Base-by-base conservation (phyloP, 2,329 filamentous ascomycete species). In the Trichoderma arundinaceum region DNA sequence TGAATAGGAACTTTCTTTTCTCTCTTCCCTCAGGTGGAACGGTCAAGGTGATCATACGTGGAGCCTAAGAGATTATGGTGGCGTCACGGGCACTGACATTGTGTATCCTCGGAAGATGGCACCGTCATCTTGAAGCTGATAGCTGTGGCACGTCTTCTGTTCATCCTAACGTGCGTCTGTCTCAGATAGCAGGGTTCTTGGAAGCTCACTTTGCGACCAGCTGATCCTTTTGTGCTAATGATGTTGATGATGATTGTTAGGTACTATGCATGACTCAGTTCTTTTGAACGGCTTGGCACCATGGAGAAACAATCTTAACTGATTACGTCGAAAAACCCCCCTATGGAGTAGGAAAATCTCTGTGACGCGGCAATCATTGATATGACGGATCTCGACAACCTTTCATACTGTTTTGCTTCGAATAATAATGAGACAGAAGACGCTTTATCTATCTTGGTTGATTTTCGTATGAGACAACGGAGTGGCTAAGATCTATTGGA, bases 331-430 rank as follows among this genome's bases (percentile, higher is more conserved):
- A 44, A 4, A 7, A 19, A 49, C 3, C 19, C 10, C 32, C 3
- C 9, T 49, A 5, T 9, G 4, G 7, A 19, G 3, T 44, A 7
- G 15, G 5, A 10, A 7, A 32, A 32, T 32, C 3, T 5, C 12
- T 51, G 32, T 44, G 56, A 33, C 7, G 53, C 43, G 15, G 44
- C 56, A 8, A n/a, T 63, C 5, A 57, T 66, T 19, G 64, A 66
- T 5, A 62, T 66, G 9, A 66, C 64, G 4, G 43, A 66, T 17
- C 51, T 66, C 10, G 57, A 66, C 7, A n/a, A 17, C 39, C 12
- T 51, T 28, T n/a, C n/a, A 38, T 66, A 62, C 32, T 48, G 64
- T 33, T 63, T 62, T 61, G 12, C n/a, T n/a, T 3, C n/a, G 13
- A 22, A 17, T 4, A 22, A 12, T 9, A 8, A 13, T 38, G 9